Conservation (phyloP, 129 eudicot genomes). For the Glebionis coronaria region DNA sequence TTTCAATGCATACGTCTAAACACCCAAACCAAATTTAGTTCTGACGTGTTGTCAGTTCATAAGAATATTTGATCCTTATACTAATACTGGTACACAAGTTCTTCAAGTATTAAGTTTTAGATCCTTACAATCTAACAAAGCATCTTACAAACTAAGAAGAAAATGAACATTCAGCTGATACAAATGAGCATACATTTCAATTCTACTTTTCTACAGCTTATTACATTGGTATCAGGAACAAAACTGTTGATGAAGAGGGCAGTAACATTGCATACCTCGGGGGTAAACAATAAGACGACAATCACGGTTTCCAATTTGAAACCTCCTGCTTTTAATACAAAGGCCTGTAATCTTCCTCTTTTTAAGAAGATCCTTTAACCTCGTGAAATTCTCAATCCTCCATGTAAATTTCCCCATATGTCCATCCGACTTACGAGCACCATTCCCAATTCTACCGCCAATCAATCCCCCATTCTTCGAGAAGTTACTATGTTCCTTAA, state of each 20-base stretch:
- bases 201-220: slow-evolving; percentile 5
- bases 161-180: too few relatives aligned
- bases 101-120: slow-evolving; percentile 3
- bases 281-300: slow-evolving; percentile 97
- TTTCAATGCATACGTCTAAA: slow-evolving; percentile 4
- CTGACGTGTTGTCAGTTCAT: neutral
- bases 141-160: too few relatives aligned
- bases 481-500: slow-evolving; percentile 78
- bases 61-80: slow-evolving; percentile 7
- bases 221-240: slow-evolving; percentile 17
- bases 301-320: slow-evolving; percentile 95
- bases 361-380: slow-evolving; percentile 88
- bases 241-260: slow-evolving; percentile 10
- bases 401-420: slow-evolving; percentile 92
- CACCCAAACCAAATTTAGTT: neutral
- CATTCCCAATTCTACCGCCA: slow-evolving; percentile 57
- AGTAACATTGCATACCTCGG: slow-evolving; percentile 60
- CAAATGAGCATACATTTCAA: neutral
- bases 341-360: slow-evolving; percentile 99
- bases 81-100: neutral
- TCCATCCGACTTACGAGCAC: slow-evolving; percentile 79
- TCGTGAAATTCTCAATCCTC: slow-evolving; percentile 90
- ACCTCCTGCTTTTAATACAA: slow-evolving; percentile 97
- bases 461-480: slow-evolving; percentile 60
- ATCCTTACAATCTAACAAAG: neutral